Percentiles rank a stretch among this genome's conserved stretches.
phyloP scores from a whole-genome alignment of 2,329 filamentous ascomycete species.

The Penicillium vulpinum region DNA sequence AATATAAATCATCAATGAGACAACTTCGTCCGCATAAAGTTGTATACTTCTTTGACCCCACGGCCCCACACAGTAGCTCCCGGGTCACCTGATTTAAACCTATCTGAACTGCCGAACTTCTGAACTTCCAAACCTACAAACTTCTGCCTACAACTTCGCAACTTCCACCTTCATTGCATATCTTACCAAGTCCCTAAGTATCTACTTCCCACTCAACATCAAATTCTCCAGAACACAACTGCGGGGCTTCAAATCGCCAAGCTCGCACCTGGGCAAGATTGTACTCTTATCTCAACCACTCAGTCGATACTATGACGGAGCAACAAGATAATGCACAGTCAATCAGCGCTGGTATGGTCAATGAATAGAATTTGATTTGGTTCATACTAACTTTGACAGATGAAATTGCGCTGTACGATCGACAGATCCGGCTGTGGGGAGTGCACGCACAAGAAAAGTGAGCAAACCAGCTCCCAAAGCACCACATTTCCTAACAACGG shows the following conservation, averaged over 20 bases:
- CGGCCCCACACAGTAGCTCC: constrained; percentile 14
- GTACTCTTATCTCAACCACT: background rate
- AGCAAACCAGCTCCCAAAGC: constrained; percentile 11
- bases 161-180: background rate
- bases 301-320: constrained; percentile 23
- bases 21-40: background rate
- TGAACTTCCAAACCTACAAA: background rate
- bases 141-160: background rate
- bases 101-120: background rate
- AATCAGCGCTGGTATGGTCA: constrained; percentile 37
- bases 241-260: background rate
- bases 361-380: background rate
- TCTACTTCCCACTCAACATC: background rate
- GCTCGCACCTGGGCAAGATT: background rate
- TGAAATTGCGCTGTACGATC: constrained; percentile 95
- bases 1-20: background rate
- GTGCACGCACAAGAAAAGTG: constrained; percentile 84
- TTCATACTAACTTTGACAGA: constrained; percentile 53
- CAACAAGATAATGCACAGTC: constrained; percentile 25
- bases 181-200: background rate
- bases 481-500: background rate
- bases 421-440: constrained; percentile 96
- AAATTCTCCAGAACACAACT: background rate
- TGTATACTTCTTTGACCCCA: constrained; percentile 4
- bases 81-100: constrained; percentile 4